Base-by-base conservation (phyloP, 345 rosid genomes). In the Salix exigua region DNA sequence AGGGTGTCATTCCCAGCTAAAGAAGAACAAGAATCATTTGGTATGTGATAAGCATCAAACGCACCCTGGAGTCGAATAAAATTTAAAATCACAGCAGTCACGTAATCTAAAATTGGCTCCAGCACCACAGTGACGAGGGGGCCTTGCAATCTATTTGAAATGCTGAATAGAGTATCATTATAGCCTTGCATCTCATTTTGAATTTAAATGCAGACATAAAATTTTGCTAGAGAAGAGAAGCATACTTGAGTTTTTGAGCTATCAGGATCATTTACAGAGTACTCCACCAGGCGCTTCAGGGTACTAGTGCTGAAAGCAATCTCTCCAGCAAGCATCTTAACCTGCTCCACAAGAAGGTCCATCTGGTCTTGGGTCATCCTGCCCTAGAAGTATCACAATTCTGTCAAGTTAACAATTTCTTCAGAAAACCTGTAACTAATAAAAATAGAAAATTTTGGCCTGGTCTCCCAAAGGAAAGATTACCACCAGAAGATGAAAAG, bases 291-390 rank as follows among this genome's bases (percentile, higher is more conserved):
- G 77, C 99, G 98, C 86, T 96, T 96, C 75, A 96, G 88, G 66
- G 98, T 94, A 85, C 99, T 96, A 6, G 88, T 88, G 83, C 97
- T 82, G 76, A 96, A 92, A 44, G 98, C 99, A 81, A 96, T 88
- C 85, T 96, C 99, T 78, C 91, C 99, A 70, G 99, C 98, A 81
- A 94, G 96, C 97, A 96, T 92, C 86, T 96, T 96, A 63, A 94
- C 98, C 86, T 96, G 99, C 88, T 96, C 98, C 63, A 90, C 96
- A 16, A 94, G 89, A 82, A 96, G 99, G 75, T 96, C 99, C 85
- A 91, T 92, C 90, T 96, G 94, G 86, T 96, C 98, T 33, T 94
- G 87, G 17, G 97, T 82, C 84, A 94, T 83, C 83, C 81, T 88
- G 66, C 88, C 94, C 99, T 94, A 82, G 35, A 82, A 73, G 42